These are phyloP conservation scores for Earliella scabrosa DNA, from an alignment of 1,284 basidiomycete genomes.

Conservation along the genomic window DNA sequence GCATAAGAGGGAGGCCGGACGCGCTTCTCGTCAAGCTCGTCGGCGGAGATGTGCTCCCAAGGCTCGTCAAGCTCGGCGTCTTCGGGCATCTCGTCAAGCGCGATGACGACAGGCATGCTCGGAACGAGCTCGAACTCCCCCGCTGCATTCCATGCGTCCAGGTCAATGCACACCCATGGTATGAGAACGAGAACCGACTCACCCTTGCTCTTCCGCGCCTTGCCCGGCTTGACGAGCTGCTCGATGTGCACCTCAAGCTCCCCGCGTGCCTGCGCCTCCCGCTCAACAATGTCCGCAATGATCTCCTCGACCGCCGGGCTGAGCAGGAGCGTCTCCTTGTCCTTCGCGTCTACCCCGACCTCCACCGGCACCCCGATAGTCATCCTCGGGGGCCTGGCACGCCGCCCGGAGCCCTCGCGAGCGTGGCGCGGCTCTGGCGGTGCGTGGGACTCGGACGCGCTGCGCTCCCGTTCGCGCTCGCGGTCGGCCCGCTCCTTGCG, in stretches of 20 bases:
- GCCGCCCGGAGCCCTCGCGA: constrained; percentile 5
- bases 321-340: constrained; percentile 7
- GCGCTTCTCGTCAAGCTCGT: constrained; percentile 40
- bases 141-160: constrained; percentile 16
- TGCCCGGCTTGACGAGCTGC: constrained; percentile 46
- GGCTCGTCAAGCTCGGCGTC: constrained; percentile 49
- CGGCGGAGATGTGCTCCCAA: constrained; percentile 57
- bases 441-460: constrained; percentile 18
- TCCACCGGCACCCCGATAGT: not conserved
- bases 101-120: constrained; percentile 54
- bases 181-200: constrained; percentile 15
- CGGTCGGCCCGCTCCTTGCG: constrained; percentile 43
- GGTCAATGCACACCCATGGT: too few relatives aligned
- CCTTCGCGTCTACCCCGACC: not conserved
- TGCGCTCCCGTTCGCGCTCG: constrained; percentile 17
- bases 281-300: constrained; percentile 26
- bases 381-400: not conserved
- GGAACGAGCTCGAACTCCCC: constrained; percentile 59
- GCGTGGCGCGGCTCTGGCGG: constrained; percentile 1
- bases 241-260: constrained; percentile 45
- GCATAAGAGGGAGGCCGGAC: constrained; percentile 43
- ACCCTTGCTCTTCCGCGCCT: constrained; percentile 46
- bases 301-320: constrained; percentile 17
- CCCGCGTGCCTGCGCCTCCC: constrained; percentile 19
- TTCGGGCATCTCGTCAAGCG: constrained; percentile 47